Conservation (phyloP, 1,284 basidiomycete species). For the Naganishia albida region DNA sequence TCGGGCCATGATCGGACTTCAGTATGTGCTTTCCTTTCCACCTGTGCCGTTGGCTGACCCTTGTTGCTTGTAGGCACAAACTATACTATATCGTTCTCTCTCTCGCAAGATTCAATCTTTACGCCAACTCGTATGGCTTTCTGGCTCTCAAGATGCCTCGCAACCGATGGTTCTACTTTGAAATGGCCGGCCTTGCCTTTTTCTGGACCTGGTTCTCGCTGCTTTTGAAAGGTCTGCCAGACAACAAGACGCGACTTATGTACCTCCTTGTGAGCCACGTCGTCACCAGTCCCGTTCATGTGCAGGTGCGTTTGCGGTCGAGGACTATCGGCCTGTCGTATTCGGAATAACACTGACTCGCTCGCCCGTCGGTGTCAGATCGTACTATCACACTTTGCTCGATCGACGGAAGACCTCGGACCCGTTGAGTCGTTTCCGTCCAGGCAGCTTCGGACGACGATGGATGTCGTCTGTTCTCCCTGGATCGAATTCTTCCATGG, state of each 20-base stretch:
- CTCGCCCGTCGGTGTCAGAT: slow-evolving; percentile 74
- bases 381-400: slow-evolving; percentile 95
- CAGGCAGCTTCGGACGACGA: slow-evolving; percentile 92
- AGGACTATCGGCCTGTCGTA: neutral
- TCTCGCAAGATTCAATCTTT: slow-evolving; percentile 94
- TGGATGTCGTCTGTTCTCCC: slow-evolving; percentile 86
- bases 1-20: slow-evolving; percentile 68
- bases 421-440: slow-evolving; percentile 87
- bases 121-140: slow-evolving; percentile 80
- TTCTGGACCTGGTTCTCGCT: slow-evolving; percentile 60
- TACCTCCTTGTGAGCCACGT: slow-evolving; percentile 60
- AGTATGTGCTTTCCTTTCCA: slow-evolving; percentile 53
- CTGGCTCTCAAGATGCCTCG: slow-evolving; percentile 57
- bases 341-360: no score
- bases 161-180: slow-evolving; percentile 53
- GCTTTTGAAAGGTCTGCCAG: slow-evolving; percentile 54
- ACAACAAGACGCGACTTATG: slow-evolving; percentile 53
- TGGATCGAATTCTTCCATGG: slow-evolving; percentile 88
- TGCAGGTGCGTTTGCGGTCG: slow-evolving; percentile 53
- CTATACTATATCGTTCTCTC: slow-evolving; percentile 91
- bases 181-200: slow-evolving; percentile 56
- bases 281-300: slow-evolving; percentile 59
- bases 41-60: neutral
- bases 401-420: slow-evolving; percentile 89
- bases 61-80: slow-evolving; percentile 61